Evolutionary conservation across 148 eudicot genomes (phyloP), one percentile per base, ranked within the genome.

Genomic region (Silene latifolia): DNA sequence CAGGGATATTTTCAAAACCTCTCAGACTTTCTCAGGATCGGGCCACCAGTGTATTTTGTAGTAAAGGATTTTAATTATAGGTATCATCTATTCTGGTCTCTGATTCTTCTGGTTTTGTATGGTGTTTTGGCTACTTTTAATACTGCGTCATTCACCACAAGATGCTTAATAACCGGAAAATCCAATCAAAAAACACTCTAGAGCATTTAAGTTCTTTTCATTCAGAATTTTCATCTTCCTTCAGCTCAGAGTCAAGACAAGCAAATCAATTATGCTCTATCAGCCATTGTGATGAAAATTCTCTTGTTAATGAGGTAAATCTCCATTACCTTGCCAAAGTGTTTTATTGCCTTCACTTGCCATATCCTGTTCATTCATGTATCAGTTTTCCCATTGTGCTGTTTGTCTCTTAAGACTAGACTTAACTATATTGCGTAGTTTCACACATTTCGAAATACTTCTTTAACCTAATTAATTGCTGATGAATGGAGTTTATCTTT

Each of bases 201-300:
- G 13, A 47, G 72, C 59, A 11, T 25, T 15, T 20, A 18, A 11
- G 17, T 25, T 70, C 54, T 61, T 19, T 58, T 54, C 44, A 21
- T 67, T 74, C 47, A 46, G 17, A 32, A 19, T 58, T 68, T 67
- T 58, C 7, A 23, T 61, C 60, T 42, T 48, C 80, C 72, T 76
- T 71, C 97, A 96, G 99, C 87, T 87, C 94, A 72, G 97, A 87
- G 83, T 96, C 98, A 79, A 85, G 81, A 47, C 99, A 92, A 81
- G 93, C 98, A 68, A 91, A 96, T 80, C 94, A 89, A 80, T 81
- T 96, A 76, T 96, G 99, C 80, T 92, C 99, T 71, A 90, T 92
- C 81, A 92, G 87, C 83, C 93, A 83, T 29, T 96, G 99, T 87
- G 91, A 96, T 82, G 86, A 93, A 59, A 73, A 90, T 87, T 96